Evolutionary conservation across 129 eudicot species (phyloP), one percentile per base, ranked within the genome.

Genomic region (Lactuca saligna): DNA sequence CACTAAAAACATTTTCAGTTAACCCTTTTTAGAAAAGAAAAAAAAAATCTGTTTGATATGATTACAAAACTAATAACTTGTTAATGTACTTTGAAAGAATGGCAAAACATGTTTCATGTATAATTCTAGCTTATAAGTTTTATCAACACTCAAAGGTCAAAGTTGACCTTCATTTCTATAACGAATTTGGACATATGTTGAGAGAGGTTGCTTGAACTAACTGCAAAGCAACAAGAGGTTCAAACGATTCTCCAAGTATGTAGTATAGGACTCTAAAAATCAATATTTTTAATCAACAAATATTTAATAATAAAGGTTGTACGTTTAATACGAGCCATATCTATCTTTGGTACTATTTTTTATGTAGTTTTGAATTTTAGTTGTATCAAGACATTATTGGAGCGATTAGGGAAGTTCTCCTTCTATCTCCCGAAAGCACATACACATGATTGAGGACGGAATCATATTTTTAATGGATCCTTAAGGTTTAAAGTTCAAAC

Each of bases 221-320:
- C 41, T 25, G 61, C 20, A 37, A 73, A 73, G 77, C 70, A 72
- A 73, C 77, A 53, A 37, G 54, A 73, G 37, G 63, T 64, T 38
- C 64, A 63, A 53, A 73, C 63, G 77, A 73, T 64, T 73, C 17
- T 73, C 70, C 70, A 63, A 73, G 61, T 72, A 39, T 69, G n/a
- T 62, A 63, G 70, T 61, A 50, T 25, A 49, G 62, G 53, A 8
- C 54, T 61, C 62, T 51, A 61, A 38, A 50, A 2, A 35, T 54
- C 70, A 33, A 38, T 51, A 20, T 62, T 38, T 42, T 17, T 59
- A 57, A 66, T 74, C 41, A 48, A 58, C 73, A 34, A 65, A 42
- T 32, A 31, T 55, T 65, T 29, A 46, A 65, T 50, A 46, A 51
- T 8, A 16, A 54, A 15, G 4, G 31, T 11, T 54, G 31, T 54